A percentile compares a stretch with the other conserved stretches of the same genome.
Evolutionary conservation across 2,329 filamentous ascomycete genomes (phyloP).

Genomic region (Fusarium sp.): DNA sequence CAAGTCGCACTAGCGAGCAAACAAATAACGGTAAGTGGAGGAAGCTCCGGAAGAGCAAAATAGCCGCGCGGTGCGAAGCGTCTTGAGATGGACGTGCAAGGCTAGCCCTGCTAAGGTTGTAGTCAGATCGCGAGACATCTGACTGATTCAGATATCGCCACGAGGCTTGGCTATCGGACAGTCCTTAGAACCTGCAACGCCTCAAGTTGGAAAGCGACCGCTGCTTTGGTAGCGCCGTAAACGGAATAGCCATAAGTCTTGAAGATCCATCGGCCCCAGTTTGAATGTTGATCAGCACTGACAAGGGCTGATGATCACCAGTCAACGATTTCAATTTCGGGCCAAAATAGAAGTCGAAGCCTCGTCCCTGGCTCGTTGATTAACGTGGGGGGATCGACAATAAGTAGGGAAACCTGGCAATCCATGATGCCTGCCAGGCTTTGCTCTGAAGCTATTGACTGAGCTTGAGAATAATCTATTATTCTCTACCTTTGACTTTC

Average conservation of each 20-base stretch:
- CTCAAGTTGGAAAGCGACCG: conserved; percentile 2
- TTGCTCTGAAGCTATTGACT: conserved; percentile 4
- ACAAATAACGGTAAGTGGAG: conserved; percentile 16
- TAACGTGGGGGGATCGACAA: conserved; percentile 21
- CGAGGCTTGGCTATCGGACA: conserved; percentile 19
- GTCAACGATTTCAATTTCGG: conserved; percentile 19
- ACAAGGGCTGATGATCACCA: conserved; percentile 7
- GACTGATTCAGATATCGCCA: conserved; percentile 23
- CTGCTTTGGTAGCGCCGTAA: conserved; percentile 9
- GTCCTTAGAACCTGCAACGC: conserved; percentile 5
- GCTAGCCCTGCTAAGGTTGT: conserved; percentile 7
- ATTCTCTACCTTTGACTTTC: conserved; percentile 7
- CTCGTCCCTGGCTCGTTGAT: conserved; percentile 4
- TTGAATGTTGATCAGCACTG: conserved; percentile 41
- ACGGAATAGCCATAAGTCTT: conserved; percentile 5
- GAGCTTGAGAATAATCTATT: conserved; percentile 4
- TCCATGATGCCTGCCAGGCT: background rate
- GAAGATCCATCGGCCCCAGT: conserved; percentile 24
- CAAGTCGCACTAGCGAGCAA: conserved; percentile 22
- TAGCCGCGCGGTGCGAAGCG: conserved; percentile 41
- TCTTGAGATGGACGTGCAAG: conserved; percentile 20
- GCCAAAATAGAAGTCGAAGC: conserved; percentile 35
- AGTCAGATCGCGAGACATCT: conserved; percentile 24
- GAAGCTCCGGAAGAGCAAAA: background rate
- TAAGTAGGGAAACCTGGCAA: conserved; percentile 8